These are phyloP conservation scores for Candida namnaoensis DNA, from an alignment of 805 yeast species.

Conservation along the genomic window DNA sequence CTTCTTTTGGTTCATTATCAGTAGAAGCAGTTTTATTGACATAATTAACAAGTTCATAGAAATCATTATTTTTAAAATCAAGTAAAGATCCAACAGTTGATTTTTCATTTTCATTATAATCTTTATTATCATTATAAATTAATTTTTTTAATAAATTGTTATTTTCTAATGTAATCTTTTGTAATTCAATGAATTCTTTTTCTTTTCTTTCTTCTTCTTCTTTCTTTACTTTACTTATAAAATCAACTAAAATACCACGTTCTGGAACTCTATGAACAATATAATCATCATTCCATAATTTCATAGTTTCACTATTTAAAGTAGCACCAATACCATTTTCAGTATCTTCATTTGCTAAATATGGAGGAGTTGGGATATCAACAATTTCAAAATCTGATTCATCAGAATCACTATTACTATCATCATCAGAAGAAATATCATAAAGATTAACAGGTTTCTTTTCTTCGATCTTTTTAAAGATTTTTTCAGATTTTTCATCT, in stretches of 20 bases:
- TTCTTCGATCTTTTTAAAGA: constrained; percentile 13
- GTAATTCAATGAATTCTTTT: constrained; percentile 24
- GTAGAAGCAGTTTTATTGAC: constrained; percentile 19
- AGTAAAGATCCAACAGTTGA: constrained; percentile 24
- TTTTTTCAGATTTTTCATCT: constrained; percentile 26
- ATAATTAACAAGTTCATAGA: constrained; percentile 37
- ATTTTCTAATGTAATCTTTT: constrained; percentile 24
- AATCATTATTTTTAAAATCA: constrained; percentile 28
- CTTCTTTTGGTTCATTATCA: constrained; percentile 12
- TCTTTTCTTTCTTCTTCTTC: constrained; percentile 20
- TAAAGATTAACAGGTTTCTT: constrained; percentile 11
- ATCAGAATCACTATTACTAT: constrained; percentile 18
- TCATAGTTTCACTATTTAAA: constrained; percentile 16
- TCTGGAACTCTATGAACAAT: constrained; percentile 62
- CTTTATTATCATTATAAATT: constrained; percentile 13
- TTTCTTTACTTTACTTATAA: constrained; percentile 43
- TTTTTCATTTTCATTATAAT: constrained; percentile 19
- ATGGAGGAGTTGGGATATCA: constrained; percentile 27
- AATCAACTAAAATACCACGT: constrained; percentile 59
- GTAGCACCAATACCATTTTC: constrained; percentile 26
- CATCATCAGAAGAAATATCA: constrained; percentile 10
- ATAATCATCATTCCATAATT: constrained; percentile 24
- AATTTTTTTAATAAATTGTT: constrained; percentile 25
- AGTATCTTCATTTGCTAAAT: constrained; percentile 24
- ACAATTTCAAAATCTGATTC: constrained; percentile 13